Evolutionary conservation across 1,284 basidiomycete genomes (phyloP), one percentile per base, ranked within the genome.

Genomic region (Tilletia indica): DNA sequence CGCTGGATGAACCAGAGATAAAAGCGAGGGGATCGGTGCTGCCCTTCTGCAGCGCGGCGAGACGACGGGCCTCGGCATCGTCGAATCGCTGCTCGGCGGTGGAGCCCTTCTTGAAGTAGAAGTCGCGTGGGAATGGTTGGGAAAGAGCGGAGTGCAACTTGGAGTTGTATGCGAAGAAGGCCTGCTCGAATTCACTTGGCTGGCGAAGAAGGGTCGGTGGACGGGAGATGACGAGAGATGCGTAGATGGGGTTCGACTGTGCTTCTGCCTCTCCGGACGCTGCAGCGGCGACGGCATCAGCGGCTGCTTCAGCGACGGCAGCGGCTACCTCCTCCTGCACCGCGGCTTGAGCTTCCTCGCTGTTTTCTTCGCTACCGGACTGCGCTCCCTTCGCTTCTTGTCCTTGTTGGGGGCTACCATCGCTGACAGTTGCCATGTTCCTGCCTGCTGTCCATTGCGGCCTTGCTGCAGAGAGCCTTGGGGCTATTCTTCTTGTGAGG

Each of bases 81-180:
- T 91, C 88, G 83, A 94, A 97, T 67, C 91, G 89, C 56, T 90
- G 90, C 83, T 95, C 91, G 45, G 96, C 89, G 2, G 93, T 88
- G 0, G 93, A 93, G 0, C 94, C 95, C 72, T 91, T 90, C 85
- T 95, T 95, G 88, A 97, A 98, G 87, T 97, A 98, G 85, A 97
- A 96, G 58, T 93, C 90, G 71, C 90, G 89, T 19, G 93, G 91
- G 85, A 94, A 91, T 0, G 95, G 94, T 82, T 94, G 94, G 82
- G 92, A 91, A 56, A 97, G 86, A 4, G 93, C 91, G 77, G 93
- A 91, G 76, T 90, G 89, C 76, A 98, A 89, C 69, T 91, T 89
- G 11, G 89, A 88, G 83, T 94, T 92, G 88, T 97, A 97, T 68
- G 89, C 87, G 86, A 92, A 91, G 86, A 93, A 97, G 12, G 93